Percentiles rank a stretch among this genome's conserved stretches.
These are phyloP conservation scores for Heliocybe sulcata DNA, from an alignment of 1,284 basidiomycete genomes.

Conservation along the genomic window DNA sequence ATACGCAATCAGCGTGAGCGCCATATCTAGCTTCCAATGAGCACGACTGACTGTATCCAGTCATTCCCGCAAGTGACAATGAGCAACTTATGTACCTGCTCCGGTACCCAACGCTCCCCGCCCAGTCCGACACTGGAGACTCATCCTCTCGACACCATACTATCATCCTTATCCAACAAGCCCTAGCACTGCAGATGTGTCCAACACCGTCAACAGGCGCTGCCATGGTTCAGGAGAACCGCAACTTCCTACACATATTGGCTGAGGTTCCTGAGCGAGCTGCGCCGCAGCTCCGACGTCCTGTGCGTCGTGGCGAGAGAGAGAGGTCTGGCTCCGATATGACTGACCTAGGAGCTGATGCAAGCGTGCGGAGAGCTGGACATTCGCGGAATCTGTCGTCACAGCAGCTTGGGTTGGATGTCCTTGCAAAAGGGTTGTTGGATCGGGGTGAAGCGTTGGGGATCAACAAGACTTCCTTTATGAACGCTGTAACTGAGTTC, in stretches of 20 bases:
- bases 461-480: constrained; percentile 72
- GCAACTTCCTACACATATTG: constrained; percentile 66
- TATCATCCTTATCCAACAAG: constrained; percentile 74
- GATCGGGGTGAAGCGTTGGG: constrained; percentile 74
- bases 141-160: constrained; percentile 42
- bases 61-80: constrained; percentile 82
- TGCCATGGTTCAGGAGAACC: constrained; percentile 74
- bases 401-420: constrained; percentile 48
- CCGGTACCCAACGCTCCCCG: constrained; percentile 64
- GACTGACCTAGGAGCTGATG: constrained; percentile 13
- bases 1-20: constrained; percentile 78
- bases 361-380: constrained; percentile 8
- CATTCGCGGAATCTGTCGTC: constrained; percentile 36
- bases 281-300: constrained; percentile 30
- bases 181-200: constrained; percentile 68
- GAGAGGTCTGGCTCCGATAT: constrained; percentile 14
- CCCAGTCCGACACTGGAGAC: constrained; percentile 15
- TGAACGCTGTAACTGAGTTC: constrained; percentile 70
- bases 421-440: constrained; percentile 62
- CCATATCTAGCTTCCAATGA: not conserved
- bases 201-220: constrained; percentile 68
- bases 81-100: constrained; percentile 76
- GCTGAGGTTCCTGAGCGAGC: constrained; percentile 53
- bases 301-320: constrained; percentile 20
- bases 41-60: constrained; percentile 32